Base-by-base conservation (phyloP, 1,284 basidiomycete genomes). In the Cutaneotrichosporon cyanovorans region DNA sequence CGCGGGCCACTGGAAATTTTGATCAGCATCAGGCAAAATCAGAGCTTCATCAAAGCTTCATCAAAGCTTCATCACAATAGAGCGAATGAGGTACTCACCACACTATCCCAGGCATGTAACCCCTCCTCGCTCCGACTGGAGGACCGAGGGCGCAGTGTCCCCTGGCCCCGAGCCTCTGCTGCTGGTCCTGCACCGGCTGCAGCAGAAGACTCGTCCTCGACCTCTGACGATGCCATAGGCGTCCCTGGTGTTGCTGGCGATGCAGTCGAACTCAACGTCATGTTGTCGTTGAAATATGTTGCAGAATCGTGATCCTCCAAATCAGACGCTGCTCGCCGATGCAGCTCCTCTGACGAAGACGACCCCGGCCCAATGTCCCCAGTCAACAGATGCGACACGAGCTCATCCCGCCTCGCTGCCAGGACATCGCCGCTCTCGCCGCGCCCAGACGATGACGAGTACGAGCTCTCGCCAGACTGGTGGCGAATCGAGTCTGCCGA, bases 91-190 rank as follows among this genome's bases (percentile, higher is more conserved):
- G 25, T 23, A 65, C 66, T 55, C 48, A 68, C 66, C 16, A 69
- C 67, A 50, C 67, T 69, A 45, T 69, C 66, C 65, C 66, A 69
- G n/a, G 61, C 61, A 52, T 62, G 63, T 23, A 60, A 54, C 3
- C 38, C 37, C 10, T 56, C 51, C 19, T 50, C 43, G 5, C 35
- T 28, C 25, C 25, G 25, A 28, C 25, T 28, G 7, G 25, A 28
- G 7, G 25, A 28, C 25, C 25, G 25, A 12, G 25, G 25, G 7
- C 25, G 25, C 25, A 28, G n/a, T n/a, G n/a, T n/a, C n/a, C n/a
- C n/a, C n/a, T 28, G 25, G 25, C 25, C 8, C 25, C 25, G 8
- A 12, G 8, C 8, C 8, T 28, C 25, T 28, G 25, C 8, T 7
- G 7, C 25, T 28, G 25, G 25, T 7, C 12, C 25, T 28, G 25